A percentile compares a stretch with the other conserved stretches of the same genome.
Evolutionary conservation across 2,329 filamentous ascomycete genomes (phyloP).

Genomic region (Colletotrichum viniferum): DNA sequence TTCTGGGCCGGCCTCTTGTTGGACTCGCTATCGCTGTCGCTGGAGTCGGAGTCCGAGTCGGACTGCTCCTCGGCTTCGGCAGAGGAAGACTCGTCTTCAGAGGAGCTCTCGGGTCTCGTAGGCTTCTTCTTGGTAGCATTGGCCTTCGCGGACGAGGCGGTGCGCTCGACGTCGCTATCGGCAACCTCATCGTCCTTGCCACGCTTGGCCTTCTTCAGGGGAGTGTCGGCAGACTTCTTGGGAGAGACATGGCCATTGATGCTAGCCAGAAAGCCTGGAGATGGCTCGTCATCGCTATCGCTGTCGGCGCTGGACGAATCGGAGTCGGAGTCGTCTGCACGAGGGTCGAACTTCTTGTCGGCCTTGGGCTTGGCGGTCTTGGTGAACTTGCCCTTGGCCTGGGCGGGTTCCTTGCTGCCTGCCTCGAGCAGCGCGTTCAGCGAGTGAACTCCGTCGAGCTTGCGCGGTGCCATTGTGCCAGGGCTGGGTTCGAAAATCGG

Average conservation of each 20-base stretch:
- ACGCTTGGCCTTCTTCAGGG: slow-evolving; percentile 23
- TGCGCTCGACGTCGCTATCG: slow-evolving; percentile 46
- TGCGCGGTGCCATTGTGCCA: slow-evolving; percentile 18
- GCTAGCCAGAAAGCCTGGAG: not conserved
- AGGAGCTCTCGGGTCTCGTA: slow-evolving; percentile 22
- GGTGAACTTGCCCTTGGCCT: slow-evolving; percentile 2
- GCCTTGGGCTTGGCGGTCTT: slow-evolving; percentile 21
- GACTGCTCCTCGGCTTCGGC: slow-evolving; percentile 28
- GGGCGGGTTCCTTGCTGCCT: not conserved
- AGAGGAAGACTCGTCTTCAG: slow-evolving; percentile 19
- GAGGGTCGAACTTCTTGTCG: slow-evolving; percentile 23
- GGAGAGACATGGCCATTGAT: slow-evolving; percentile 13
- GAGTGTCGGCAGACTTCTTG: slow-evolving; percentile 5
- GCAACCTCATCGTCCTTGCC: slow-evolving; percentile 43
- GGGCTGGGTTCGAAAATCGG: not conserved
- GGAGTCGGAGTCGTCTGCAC: slow-evolving; percentile 14
- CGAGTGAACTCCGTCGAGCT: slow-evolving; percentile 19
- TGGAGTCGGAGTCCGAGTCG: slow-evolving; percentile 23
- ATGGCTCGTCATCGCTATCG: not conserved
- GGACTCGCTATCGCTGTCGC: slow-evolving; percentile 30
- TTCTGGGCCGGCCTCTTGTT: slow-evolving; percentile 24
- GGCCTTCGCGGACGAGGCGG: slow-evolving; percentile 24
- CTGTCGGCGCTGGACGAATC: slow-evolving; percentile 30
- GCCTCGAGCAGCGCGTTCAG: slow-evolving; percentile 14
- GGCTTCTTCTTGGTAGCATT: slow-evolving; percentile 25